Evolutionary conservation across 2,329 filamentous ascomycete genomes (phyloP).

Genomic region (Pyrenophora graminea): DNA sequence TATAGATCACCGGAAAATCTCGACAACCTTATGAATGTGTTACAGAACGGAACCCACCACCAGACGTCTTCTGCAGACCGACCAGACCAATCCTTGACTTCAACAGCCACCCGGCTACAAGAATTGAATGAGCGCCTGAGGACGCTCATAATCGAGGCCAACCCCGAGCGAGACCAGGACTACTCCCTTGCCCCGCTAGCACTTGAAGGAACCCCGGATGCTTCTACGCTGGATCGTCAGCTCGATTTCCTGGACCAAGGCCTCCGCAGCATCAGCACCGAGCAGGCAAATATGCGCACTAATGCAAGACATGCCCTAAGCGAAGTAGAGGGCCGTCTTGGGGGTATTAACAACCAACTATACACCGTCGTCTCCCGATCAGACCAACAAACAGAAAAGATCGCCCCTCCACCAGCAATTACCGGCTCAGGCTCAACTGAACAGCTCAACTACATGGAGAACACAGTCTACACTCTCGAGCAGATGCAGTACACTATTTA

Average conservation of each 20-base stretch:
- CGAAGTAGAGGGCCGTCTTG: constrained; percentile 47
- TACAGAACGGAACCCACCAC: constrained; percentile 44
- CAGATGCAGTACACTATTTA: constrained; percentile 40
- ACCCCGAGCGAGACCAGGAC: constrained; percentile 54
- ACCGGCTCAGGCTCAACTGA: constrained; percentile 64
- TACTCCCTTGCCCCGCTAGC: constrained; percentile 37
- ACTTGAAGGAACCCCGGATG: constrained; percentile 23
- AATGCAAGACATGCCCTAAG: constrained; percentile 35
- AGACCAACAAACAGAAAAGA: constrained; percentile 55
- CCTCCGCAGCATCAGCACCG: constrained; percentile 63
- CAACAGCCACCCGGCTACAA: constrained; percentile 69
- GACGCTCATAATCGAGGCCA: constrained; percentile 67
- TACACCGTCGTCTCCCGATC: constrained; percentile 51
- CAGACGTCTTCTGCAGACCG: constrained; percentile 33
- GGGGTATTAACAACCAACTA: constrained; percentile 65
- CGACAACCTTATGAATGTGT: constrained; percentile 53
- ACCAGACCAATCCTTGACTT: constrained; percentile 58
- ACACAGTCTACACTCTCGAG: constrained; percentile 57
- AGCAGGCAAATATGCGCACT: constrained; percentile 51
- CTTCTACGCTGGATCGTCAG: constrained; percentile 56
- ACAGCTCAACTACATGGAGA: constrained; percentile 70
- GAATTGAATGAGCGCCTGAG: constrained; percentile 69
- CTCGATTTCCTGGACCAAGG: constrained; percentile 73
- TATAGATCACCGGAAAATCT: constrained; percentile 71
- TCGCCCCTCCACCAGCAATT: constrained; percentile 63